Base-by-base conservation (phyloP, 345 rosid genomes). In the Acer campestre region DNA sequence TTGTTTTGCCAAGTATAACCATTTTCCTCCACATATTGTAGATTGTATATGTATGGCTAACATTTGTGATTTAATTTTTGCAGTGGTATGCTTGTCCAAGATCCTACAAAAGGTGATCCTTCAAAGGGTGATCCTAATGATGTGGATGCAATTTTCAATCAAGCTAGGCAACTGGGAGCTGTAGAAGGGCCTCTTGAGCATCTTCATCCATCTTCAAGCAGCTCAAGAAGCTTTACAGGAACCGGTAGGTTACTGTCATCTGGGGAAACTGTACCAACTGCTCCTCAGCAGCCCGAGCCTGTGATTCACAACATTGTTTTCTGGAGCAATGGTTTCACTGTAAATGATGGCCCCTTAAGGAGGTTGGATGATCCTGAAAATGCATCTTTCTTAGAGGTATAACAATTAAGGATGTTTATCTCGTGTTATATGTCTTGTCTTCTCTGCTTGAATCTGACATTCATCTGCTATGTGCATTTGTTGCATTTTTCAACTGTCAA, bases 71-170 rank as follows among this genome's bases (percentile, higher is more conserved):
- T 29, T 64, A 4, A 56, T 55, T 51, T 59, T 69, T 85, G 88
- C 87, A 92, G 98, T 80, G 98, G 98, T 56, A 95, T 95, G 98
- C 93, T 95, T 40, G 98, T 95, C 82, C 98, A 95, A 82, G 97
- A 92, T 82, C 97, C 98, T 78, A 2, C 91, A 1, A 93, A 92
- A 70, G 89, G 84, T 53, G 87, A 74, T 74, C 70, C 70, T 27
- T 1, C 91, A 1, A 93, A 92, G 72, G 89, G 84, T 58, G 87
- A 74, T 74, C 70, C 70, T 27, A 74, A 89, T 82, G 94, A 92
- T 82, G 98, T 93, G 65, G 98, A 95, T 86, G 94, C 90, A n/a
- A 90, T 95, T 74, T 92, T 95, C 79, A 92, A 91, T 77, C 94
- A 89, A 88, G 98, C 98, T 71, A 90, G 95, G 81, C 88, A 95